Base-by-base conservation (phyloP, 2,329 filamentous ascomycete genomes). In the Pseudopithomyces chartarum region DNA sequence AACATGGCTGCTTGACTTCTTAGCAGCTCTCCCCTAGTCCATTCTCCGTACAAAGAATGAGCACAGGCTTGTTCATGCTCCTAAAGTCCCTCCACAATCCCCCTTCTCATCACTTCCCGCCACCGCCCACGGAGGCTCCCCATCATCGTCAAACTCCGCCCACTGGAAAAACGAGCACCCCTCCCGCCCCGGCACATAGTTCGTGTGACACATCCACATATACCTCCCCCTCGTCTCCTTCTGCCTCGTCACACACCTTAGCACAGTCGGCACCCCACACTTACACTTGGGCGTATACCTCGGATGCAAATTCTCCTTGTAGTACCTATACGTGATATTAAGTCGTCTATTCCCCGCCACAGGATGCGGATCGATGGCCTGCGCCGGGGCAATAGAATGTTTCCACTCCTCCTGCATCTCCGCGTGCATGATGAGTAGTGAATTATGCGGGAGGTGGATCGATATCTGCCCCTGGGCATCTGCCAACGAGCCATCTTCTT, bases 361-460 rank as follows among this genome's bases (percentile, higher is more conserved):
- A 0, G 93, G 91, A 73, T 99, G 95, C 1, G 92, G 91, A 59
- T 92, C 89, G 56, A 98, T 90, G 3, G 88, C 86, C 47, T 83
- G 81, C 0, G 90, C 88, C 0, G 92, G 90, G 0, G 87, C 82
- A 42, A 99, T 90, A 63, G 86, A 85, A 74, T 99, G 95, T 74
- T 97, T 98, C 92, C 92, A 98, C 70, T 90, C 89, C 71, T 98
- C 94, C 71, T 98, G 94, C 91, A 97, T 98, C 71, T 96, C 92
- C 0, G 94, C 93, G 69, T 98, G 93, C 95, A 99, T 98, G 10
- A 98, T 82, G 0, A 99, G 82, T 0, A 98, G 83, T 0, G 91
- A 96, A 74, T 98, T 98, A 75, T 98, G 95, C 0, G 94, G 94
- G 0, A 98, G 85, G 66, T 97, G 92, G 42, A 98, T 95, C 1